These are phyloP conservation scores for Deuterostichococcus epilithicus DNA, from an alignment of 139 green algal species.

Conservation along the genomic window DNA sequence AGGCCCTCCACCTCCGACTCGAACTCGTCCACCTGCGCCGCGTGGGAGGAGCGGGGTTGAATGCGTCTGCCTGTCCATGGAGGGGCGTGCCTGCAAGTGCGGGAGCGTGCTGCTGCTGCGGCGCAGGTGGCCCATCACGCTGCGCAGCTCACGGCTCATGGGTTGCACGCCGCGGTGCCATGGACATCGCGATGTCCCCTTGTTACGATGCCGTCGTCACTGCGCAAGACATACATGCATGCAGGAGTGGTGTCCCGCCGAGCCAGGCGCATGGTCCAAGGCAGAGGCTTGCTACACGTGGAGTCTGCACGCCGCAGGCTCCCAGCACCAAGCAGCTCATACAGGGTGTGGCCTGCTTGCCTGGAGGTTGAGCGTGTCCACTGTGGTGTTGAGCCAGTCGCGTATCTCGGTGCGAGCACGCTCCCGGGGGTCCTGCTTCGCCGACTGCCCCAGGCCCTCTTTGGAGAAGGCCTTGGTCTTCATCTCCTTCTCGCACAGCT, in stretches of 20 bases:
- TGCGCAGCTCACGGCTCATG: too few relatives aligned
- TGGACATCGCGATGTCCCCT: too few relatives aligned
- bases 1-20: slow-evolving; percentile 92
- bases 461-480: slow-evolving; percentile 96
- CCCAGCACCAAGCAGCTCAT: too few relatives aligned
- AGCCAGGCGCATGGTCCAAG: too few relatives aligned
- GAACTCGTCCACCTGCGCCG: slow-evolving; percentile 79
- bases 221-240: not conserved
- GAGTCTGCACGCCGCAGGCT: too few relatives aligned
- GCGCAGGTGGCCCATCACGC: too few relatives aligned
- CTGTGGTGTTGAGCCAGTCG: slow-evolving; percentile 88
- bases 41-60: not conserved
- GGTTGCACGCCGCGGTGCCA: too few relatives aligned
- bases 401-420: slow-evolving; percentile 72
- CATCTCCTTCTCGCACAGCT: slow-evolving; percentile 91
- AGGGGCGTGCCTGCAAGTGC: too few relatives aligned
- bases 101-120: too few relatives aligned
- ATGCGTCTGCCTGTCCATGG: slow-evolving; percentile 3
- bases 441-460: slow-evolving; percentile 65
- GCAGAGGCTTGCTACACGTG: too few relatives aligned
- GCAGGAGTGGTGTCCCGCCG: not conserved
- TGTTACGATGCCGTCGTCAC: too few relatives aligned
- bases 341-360: too few relatives aligned
- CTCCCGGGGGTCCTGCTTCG: slow-evolving; percentile 82
- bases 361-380: slow-evolving; percentile 73